phyloP scores from a whole-genome alignment of 176 grass and related monocot species.

The Phoenix roebelenii region DNA sequence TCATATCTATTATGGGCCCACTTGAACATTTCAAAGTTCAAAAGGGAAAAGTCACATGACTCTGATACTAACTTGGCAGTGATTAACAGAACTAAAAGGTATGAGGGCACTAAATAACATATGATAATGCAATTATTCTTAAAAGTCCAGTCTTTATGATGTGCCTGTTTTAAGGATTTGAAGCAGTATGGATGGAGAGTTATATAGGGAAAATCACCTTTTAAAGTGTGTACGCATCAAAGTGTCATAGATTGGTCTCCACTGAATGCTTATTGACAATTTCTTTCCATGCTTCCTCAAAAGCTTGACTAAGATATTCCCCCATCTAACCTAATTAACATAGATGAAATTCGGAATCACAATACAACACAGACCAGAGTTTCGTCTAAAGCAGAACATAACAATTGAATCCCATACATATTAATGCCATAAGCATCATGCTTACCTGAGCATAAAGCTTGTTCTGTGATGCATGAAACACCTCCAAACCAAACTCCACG shows the following conservation, averaged over 20 bases:
- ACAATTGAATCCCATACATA: conserved; percentile 5
- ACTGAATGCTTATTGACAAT: conserved; percentile 55
- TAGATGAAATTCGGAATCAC: conserved; percentile 1
- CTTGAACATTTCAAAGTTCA: too few relatives aligned
- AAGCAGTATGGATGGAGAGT: too few relatives aligned
- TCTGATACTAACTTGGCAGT: too few relatives aligned
- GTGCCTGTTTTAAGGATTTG: too few relatives aligned
- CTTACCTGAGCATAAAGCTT: conserved; percentile 91
- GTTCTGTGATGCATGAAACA: conserved; percentile 78
- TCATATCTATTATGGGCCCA: too few relatives aligned
- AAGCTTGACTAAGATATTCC: conserved; percentile 54
- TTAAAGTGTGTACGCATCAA: conserved; percentile 94
- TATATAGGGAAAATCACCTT: conserved; percentile 29
- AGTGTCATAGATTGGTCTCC: conserved; percentile 82
- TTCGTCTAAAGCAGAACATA: too few relatives aligned
- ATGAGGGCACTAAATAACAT: too few relatives aligned
- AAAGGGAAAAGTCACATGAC: too few relatives aligned
- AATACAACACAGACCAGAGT: background rate
- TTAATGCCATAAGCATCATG: conserved; percentile 12
- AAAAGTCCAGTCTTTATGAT: too few relatives aligned
- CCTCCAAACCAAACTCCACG: conserved; percentile 64
- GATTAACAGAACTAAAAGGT: too few relatives aligned
- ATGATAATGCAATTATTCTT: too few relatives aligned
- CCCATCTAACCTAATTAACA: conserved; percentile 83
- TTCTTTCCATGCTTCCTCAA: conserved; percentile 74